Base-by-base conservation (phyloP, 2,329 filamentous ascomycete species). In the Colletotrichum higginsianum region DNA sequence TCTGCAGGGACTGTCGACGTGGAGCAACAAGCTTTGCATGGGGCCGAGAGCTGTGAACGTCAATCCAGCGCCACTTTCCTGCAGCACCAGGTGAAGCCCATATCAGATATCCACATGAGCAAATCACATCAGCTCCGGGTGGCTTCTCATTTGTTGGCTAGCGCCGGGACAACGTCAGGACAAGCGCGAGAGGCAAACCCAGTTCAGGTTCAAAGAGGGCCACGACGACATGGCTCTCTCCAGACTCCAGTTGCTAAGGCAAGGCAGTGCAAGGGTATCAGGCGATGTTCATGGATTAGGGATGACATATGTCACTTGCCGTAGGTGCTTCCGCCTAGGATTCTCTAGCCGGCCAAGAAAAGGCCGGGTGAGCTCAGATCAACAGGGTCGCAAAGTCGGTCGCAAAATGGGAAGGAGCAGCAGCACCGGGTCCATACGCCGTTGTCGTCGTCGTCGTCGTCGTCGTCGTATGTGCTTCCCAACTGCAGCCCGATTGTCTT, bases 111-210 rank as follows among this genome's bases (percentile, higher is more conserved):
- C 38, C 49, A 63, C 49, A 52, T 40, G 9, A 15, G 38, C 16
- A 52, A 16, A 63, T 11, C 18, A 26, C 30, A n/a, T 42, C 53
- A 23, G 61, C 47, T 53, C 11, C 49, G 38, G 61, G 49, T 21
- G 35, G 61, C 61, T 52, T 52, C n/a, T 63, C 49, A 23, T 64
- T 56, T 64, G 61, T 50, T 64, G 61, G 61, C 61, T 64, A 55
- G 61, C 40, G 50, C 49, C 35, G 35, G 55, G 61, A 46, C 38
- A 55, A 64, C 61, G 50, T 64, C 61, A 64, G 49, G 52, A 35
- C 40, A 64, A 44, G 61, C 35, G 50, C 11, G 40, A 55, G 50
- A 64, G 35, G 49, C 40, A 38, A 30, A 15, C 13, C 61, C 15
- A 38, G 49, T 47, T 62, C 52, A 42, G 35, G 13, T 62, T 52